Percentiles rank a stretch among this genome's conserved stretches.
Conservation (phyloP, 2,329 filamentous ascomycete genomes). For the Pestalotiopsis sp. region DNA sequence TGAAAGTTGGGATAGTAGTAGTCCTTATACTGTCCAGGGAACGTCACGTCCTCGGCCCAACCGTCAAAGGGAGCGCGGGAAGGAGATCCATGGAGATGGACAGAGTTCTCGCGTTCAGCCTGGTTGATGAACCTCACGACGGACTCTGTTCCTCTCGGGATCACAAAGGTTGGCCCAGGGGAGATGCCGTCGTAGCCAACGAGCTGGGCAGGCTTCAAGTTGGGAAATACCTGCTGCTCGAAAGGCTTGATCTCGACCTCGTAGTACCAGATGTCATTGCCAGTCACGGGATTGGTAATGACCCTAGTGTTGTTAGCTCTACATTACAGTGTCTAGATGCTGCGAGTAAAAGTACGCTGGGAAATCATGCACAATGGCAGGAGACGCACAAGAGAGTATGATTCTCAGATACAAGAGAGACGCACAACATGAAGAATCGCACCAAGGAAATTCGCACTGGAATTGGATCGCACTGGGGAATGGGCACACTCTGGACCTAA, state of each 20-base stretch:
- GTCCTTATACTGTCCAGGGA: slow-evolving; percentile 56
- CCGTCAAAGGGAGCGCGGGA: slow-evolving; percentile 52
- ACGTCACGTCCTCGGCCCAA: slow-evolving; percentile 56
- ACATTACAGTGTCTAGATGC: not conserved
- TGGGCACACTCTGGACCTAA: not conserved
- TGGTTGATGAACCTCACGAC: slow-evolving; percentile 58
- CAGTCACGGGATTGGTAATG: slow-evolving; percentile 38
- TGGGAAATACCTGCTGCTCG: slow-evolving; percentile 38
- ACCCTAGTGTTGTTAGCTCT: slow-evolving; percentile 20
- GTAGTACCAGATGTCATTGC: slow-evolving; percentile 38
- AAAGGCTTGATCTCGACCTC: slow-evolving; percentile 37
- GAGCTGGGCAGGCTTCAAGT: slow-evolving; percentile 31
- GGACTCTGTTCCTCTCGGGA: slow-evolving; percentile 50
- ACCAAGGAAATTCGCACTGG: not conserved
- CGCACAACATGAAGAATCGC: not conserved
- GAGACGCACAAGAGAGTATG: not conserved
- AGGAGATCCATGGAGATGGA: slow-evolving; percentile 60
- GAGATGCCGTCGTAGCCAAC: slow-evolving; percentile 56
- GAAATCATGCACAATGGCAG: not conserved
- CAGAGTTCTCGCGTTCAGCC: slow-evolving; percentile 42
- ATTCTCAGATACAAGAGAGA: not conserved
- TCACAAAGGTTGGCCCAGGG: slow-evolving; percentile 55
- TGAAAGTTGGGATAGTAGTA: slow-evolving; percentile 63
- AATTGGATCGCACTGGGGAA: not conserved
- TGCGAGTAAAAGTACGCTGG: not conserved